Conservation (phyloP, 805 yeast genomes). For the Pichia occidentalis region DNA sequence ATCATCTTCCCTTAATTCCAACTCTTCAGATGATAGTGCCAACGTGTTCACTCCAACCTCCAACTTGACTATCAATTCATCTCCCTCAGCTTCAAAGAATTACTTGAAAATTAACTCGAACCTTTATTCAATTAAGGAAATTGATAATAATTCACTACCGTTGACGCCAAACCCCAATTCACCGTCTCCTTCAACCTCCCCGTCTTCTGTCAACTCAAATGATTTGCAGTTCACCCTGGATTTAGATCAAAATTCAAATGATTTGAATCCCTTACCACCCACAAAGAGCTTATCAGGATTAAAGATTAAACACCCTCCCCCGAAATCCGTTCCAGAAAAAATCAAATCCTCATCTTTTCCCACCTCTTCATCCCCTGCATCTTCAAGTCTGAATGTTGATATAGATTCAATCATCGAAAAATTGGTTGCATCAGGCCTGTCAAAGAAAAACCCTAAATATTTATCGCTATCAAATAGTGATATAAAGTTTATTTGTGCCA, state of each 20-base stretch:
- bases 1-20: no score
- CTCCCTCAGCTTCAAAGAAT: background rate
- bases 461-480: slow-evolving; percentile 48
- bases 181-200: slow-evolving; percentile 24
- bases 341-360: background rate
- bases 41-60: no score
- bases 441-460: slow-evolving; percentile 37
- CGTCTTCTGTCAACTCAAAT: slow-evolving; percentile 25
- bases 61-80: background rate
- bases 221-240: slow-evolving; percentile 7
- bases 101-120: background rate
- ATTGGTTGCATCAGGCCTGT: slow-evolving; percentile 45
- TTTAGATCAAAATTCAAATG: slow-evolving; percentile 16
- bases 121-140: slow-evolving; percentile 8
- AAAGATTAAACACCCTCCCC: slow-evolving; percentile 7
- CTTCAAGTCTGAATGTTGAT: slow-evolving; percentile 31
- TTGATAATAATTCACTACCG: slow-evolving; percentile 15
- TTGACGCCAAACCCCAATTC: slow-evolving; percentile 21
- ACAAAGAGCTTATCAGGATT: slow-evolving; percentile 30
- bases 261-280: slow-evolving; percentile 22
- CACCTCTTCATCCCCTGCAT: background rate
- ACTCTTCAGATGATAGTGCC: no score
- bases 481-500: slow-evolving; percentile 49
- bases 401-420: slow-evolving; percentile 59
- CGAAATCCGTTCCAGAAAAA: background rate